These are phyloP conservation scores for Rhododendron simsii DNA, from an alignment of 148 eudicot species.

Conservation along the genomic window DNA sequence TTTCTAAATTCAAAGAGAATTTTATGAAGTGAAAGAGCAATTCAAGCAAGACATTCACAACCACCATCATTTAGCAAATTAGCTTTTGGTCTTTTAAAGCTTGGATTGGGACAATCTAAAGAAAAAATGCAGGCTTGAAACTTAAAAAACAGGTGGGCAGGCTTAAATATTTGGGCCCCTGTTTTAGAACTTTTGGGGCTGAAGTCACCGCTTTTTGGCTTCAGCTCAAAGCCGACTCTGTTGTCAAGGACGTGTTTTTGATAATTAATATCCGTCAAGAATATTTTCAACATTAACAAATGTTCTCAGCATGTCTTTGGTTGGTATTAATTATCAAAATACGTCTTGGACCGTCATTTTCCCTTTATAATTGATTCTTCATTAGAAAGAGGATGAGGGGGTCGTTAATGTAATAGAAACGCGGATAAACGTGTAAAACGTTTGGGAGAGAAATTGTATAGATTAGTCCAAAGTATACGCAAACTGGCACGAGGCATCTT, in stretches of 20 bases:
- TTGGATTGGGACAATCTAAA: not conserved
- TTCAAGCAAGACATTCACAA: not conserved
- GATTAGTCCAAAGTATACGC: not conserved
- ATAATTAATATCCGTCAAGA: too few relatives aligned
- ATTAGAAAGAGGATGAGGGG: too few relatives aligned
- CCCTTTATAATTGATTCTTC: too few relatives aligned
- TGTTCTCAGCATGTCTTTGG: too few relatives aligned
- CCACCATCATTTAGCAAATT: not conserved
- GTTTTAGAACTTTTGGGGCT: not conserved
- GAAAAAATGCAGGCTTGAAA: not conserved
- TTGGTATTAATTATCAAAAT: too few relatives aligned
- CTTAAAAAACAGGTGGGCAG: not conserved
- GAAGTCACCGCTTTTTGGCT: not conserved
- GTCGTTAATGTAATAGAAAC: too few relatives aligned
- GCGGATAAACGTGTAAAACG: not conserved
- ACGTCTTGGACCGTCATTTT: too few relatives aligned
- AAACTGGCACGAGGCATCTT: too few relatives aligned
- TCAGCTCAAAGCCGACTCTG: not conserved
- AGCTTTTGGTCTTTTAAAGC: not conserved
- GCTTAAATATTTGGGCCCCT: not conserved
- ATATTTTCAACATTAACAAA: too few relatives aligned
- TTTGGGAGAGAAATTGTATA: too few relatives aligned
- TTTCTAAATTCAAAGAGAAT: not conserved
- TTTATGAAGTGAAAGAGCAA: not conserved
- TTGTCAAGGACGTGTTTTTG: too few relatives aligned